Conservation (phyloP, 2,329 filamentous ascomycete species). For the Aspergillus niger region DNA sequence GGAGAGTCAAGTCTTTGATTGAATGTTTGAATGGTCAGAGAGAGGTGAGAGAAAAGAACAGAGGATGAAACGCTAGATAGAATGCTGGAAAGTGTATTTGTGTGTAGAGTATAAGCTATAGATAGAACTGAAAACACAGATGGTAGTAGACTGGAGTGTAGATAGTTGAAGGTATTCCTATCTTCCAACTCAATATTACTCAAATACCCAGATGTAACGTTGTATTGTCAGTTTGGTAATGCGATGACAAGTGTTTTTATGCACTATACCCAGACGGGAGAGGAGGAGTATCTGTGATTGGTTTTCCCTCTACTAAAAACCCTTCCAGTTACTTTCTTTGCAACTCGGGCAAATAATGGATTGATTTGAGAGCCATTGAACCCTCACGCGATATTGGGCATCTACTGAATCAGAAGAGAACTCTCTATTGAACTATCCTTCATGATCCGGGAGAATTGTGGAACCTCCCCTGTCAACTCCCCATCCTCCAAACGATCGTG, state of each 20-base stretch:
- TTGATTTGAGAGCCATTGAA: not conserved
- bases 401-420: not conserved
- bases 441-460: not conserved
- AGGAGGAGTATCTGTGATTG: too few relatives aligned
- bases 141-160: not conserved
- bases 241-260: too few relatives aligned
- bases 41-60: not conserved
- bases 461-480: slow-evolving; percentile 6
- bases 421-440: not conserved
- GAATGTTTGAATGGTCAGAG: not conserved
- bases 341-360: not conserved
- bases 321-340: not conserved
- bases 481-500: slow-evolving; percentile 15
- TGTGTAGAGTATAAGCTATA: too few relatives aligned
- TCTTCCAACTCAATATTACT: too few relatives aligned
- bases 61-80: not conserved
- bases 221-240: too few relatives aligned
- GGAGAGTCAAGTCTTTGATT: slow-evolving; percentile 4
- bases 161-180: not conserved
- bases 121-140: not conserved
- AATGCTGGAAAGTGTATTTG: not conserved
- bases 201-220: too few relatives aligned
- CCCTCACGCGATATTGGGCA: not conserved
- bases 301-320: too few relatives aligned
- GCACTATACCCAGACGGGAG: too few relatives aligned